Percentiles rank a stretch among this genome's conserved stretches.
phyloP scores from a whole-genome alignment of 345 rosid genomes.

The Euclidium syriacum region DNA sequence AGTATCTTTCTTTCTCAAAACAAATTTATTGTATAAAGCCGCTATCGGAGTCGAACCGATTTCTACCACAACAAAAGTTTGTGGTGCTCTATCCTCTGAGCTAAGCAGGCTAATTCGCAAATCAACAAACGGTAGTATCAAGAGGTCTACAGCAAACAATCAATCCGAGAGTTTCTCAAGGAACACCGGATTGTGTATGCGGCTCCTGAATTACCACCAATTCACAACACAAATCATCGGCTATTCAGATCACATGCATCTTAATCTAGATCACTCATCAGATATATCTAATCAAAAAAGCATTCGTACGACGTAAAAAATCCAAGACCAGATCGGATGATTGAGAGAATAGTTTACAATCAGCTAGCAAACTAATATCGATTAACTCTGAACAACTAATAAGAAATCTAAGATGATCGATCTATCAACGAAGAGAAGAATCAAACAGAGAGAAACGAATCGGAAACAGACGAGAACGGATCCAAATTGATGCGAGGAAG shows the following conservation, averaged over 20 bases:
- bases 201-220: neutral
- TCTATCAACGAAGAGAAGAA: no score
- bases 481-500: no score
- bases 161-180: neutral
- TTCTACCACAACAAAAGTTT: slow-evolving; percentile 14
- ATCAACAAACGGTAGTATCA: neutral
- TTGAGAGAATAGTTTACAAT: neutral
- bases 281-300: neutral
- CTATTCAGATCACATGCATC: neutral
- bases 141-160: neutral
- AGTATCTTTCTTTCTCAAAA: neutral
- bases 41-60: slow-evolving; percentile 27
- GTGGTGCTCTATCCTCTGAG: slow-evolving; percentile 19
- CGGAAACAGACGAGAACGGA: neutral
- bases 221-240: neutral
- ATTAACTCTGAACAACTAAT: no score
- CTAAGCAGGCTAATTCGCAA: neutral
- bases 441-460: neutral
- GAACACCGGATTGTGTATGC: neutral
- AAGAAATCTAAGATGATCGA: no score
- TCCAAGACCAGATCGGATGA: neutral
- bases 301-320: neutral
- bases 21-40: neutral
- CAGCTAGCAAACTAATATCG: neutral
- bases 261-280: neutral